Base-by-base conservation (phyloP, 169 alveolate genomes). In the Cryptosporidium viatorum region DNA sequence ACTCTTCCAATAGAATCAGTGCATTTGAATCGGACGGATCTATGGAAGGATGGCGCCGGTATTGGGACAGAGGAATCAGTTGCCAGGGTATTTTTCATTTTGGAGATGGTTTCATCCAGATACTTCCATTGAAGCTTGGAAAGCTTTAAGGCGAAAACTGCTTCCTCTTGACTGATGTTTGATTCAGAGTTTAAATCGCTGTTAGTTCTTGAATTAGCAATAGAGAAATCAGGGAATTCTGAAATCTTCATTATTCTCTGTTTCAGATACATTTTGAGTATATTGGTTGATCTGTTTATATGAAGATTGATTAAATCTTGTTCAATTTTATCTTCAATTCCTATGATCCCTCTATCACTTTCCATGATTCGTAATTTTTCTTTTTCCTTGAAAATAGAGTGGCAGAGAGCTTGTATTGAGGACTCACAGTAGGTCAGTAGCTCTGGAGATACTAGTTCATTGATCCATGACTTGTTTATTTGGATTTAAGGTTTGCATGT, bases 231-330 rank as follows among this genome's bases (percentile, higher is more conserved):
- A 6, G 89, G 89, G 52, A 59, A 80, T 48, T 80, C 80, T 10
- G 89, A 80, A 29, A 80, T 80, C 45, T 80, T 80, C 67, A 80
- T 23, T 2, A 80, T 43, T 65, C 89, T 80, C 29, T 80, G 89
- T 43, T 43, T 80, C 41, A 80, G 33, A 31, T 80, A 80, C 89
- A 80, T 80, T 65, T 58, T 80, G 52, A 80, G 39, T 55, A 67
- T 35, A n/a, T 39, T 41, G 21, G 80, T 45, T 37, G 75, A 80
- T 65, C 89, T 80, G 9, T 65, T 33, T 0, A 80, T 62, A 23
- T 65, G 75, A 2, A 80, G 37, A 1, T 80, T 65, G 5, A n/a
- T 62, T 3, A 80, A 35, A 23, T 80, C 89, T 3, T 39, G 52
- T n/a, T 80, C 89, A 45, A 80, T 59, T 50, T 39, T 62, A 12